Evolutionary conservation across 2,329 filamentous ascomycete species (phyloP).

Genomic region (Colletotrichum neosansevieriae): DNA sequence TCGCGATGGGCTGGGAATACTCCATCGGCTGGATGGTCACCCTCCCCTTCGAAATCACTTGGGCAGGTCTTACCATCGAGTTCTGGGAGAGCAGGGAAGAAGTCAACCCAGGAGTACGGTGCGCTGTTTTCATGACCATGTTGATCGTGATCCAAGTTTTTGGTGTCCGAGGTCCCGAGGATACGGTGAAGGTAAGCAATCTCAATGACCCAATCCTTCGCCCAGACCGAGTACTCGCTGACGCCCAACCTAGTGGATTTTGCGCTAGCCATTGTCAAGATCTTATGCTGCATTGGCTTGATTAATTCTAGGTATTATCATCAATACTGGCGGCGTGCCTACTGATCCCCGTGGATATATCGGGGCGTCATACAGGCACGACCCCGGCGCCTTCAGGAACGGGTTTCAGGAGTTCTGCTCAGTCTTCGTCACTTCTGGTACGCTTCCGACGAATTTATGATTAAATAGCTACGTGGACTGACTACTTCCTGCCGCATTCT

Average conservation of each 20-base stretch:
- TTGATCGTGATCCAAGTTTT: slow-evolving; percentile 78
- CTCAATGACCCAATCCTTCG: slow-evolving; percentile 64
- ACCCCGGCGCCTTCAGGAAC: slow-evolving; percentile 56
- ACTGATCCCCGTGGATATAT: slow-evolving; percentile 64
- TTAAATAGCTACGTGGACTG: accelerated
- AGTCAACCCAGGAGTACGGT: slow-evolving; percentile 83
- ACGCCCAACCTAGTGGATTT: slow-evolving; percentile 73
- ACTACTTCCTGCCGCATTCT: slow-evolving; percentile 65
- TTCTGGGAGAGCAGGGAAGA: slow-evolving; percentile 76
- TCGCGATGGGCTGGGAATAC: slow-evolving; percentile 64
- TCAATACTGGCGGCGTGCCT: background rate
- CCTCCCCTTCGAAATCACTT: slow-evolving; percentile 64
- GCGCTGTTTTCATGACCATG: slow-evolving; percentile 74
- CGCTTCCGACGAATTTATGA: background rate
- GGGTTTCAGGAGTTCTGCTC: slow-evolving; percentile 74
- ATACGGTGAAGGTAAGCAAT: slow-evolving; percentile 74
- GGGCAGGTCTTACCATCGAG: slow-evolving; percentile 79
- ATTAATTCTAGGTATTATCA: background rate
- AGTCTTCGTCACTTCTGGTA: slow-evolving; percentile 74
- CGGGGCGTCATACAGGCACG: slow-evolving; percentile 23
- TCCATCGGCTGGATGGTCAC: slow-evolving; percentile 19
- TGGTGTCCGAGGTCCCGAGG: slow-evolving; percentile 75
- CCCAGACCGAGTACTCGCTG: slow-evolving; percentile 65
- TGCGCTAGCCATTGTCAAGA: slow-evolving; percentile 66
- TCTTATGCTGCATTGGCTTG: slow-evolving; percentile 1